Base-by-base conservation (phyloP, 2,329 filamentous ascomycete species). In the Talaromyces verruculosus region DNA sequence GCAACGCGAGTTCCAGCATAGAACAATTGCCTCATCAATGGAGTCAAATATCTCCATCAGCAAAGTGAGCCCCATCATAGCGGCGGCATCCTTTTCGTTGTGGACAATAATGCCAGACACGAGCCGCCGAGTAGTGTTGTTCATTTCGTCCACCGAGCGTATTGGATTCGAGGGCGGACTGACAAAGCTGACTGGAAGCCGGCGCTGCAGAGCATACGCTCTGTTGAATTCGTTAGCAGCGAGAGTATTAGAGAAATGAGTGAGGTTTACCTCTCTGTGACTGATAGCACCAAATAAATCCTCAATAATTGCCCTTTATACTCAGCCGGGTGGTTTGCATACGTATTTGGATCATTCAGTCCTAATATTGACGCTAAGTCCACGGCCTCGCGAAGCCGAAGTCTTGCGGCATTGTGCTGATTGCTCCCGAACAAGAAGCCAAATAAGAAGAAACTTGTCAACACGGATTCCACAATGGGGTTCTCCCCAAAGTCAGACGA, bases 391-490 rank as follows among this genome's bases (percentile, higher is more conserved):
- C 91, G 86, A 19, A 94, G 80, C 73, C 91, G 87, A 72, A 88
- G 91, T 89, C 91, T 93, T 1, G 90, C 91, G 72, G 88, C 88
- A 70, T 91, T 89, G 75, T 92, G 89, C 75, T 90, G 83, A 68
- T 92, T 90, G 60, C 91, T 82, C 19, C 86, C 88, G 71, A 90
- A 89, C 73, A 89, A 85, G 72, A 88, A 90, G 37, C 86, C 89
- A 71, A 91, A 93, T 28, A 93, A 77, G 76, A 93, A 92, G 76
- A 91, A 92, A 70, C 89, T 92, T 22, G 89, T 91, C 66, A 88
- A 86, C 22, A 81, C 75, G 0, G 78, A 76, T 58, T 76, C 75
- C 13, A 81, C 72, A 1, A 79, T 79, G 1, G 80, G 79, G 41
- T 76, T 71, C 59, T 81, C 79, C 2, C 76, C 75, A 62, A 78